Evolutionary conservation across 345 rosid species (phyloP).

Genomic region (Jatropha curcas): DNA sequence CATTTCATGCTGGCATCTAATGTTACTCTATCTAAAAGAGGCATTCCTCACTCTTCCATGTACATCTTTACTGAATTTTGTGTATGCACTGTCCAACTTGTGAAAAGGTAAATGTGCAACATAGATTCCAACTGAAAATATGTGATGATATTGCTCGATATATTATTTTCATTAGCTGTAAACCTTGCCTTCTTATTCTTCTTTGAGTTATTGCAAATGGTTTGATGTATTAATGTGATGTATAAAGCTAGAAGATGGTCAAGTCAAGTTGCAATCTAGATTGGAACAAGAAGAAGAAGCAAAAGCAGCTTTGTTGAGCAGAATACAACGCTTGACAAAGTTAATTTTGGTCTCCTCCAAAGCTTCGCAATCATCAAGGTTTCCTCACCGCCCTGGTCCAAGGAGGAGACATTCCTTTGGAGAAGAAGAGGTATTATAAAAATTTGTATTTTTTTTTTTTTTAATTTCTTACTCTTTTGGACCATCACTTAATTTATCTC

Average conservation of each 20-base stretch:
- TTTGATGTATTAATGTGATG: conserved; percentile 29
- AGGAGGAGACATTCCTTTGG: conserved; percentile 99
- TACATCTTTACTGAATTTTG: conserved; percentile 2
- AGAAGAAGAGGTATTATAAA: conserved; percentile 86
- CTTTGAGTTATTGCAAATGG: conserved; percentile 8
- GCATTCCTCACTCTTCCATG: too few relatives aligned
- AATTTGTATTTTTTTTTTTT: too few relatives aligned
- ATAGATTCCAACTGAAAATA: conserved; percentile 5
- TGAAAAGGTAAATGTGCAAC: not conserved
- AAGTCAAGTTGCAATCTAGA: conserved; percentile 87
- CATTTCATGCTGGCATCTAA: too few relatives aligned
- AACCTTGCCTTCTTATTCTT: not conserved
- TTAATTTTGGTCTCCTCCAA: conserved; percentile 94
- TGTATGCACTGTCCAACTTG: not conserved
- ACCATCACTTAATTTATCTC: conserved; percentile 11
- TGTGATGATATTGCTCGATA: not conserved
- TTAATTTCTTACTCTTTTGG: conserved; percentile 7
- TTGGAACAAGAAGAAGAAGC: conserved; percentile 99
- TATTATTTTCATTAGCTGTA: conserved; percentile 1
- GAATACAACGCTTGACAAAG: conserved; percentile 93
- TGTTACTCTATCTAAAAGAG: too few relatives aligned
- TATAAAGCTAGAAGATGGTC: conserved; percentile 95
- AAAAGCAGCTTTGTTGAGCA: conserved; percentile 91
- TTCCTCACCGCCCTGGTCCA: conserved; percentile 67
- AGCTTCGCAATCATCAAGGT: conserved; percentile 69